Percentiles rank a stretch among this genome's conserved stretches.
These are phyloP conservation scores for Tetrastigma voinierianum DNA, from an alignment of 164 flowering plant species.

Conservation along the genomic window DNA sequence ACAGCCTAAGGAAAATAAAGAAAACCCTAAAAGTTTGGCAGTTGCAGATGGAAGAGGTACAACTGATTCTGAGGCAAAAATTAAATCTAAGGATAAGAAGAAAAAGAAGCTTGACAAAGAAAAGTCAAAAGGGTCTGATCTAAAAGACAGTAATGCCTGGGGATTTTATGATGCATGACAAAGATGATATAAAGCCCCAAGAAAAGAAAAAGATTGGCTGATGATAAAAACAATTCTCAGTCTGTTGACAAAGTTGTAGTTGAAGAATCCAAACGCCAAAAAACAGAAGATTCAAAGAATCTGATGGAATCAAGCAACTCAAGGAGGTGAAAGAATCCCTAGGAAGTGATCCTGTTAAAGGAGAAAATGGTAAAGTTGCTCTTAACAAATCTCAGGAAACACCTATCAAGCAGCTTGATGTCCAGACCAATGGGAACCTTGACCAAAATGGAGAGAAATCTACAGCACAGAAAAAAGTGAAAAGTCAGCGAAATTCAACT, in stretches of 20 bases:
- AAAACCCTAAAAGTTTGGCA: constrained; percentile 12
- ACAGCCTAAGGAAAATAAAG: constrained; percentile 10
- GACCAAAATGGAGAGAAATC: constrained; percentile 26
- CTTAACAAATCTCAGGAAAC: constrained; percentile 3
- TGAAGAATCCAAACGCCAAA: constrained; percentile 40
- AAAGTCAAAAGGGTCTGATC: constrained; percentile 10
- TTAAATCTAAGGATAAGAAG: constrained; percentile 32
- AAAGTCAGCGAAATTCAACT: constrained; percentile 41
- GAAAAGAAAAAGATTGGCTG: constrained; percentile 56
- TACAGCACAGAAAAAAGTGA: constrained; percentile 18
- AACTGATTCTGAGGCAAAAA: constrained; percentile 5
- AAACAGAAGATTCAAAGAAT: constrained; percentile 31
- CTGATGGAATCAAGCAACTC: constrained; percentile 11
- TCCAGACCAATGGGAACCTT: constrained; percentile 19
- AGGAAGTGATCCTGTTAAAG: constrained; percentile 18
- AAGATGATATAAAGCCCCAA: constrained; percentile 39
- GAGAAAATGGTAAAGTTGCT: constrained; percentile 15
- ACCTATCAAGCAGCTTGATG: constrained; percentile 15
- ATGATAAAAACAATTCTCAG: constrained; percentile 35
- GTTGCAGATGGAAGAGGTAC: neutral
- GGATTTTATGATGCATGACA: constrained; percentile 10
- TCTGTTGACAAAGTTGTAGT: constrained; percentile 17
- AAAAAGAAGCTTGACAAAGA: constrained; percentile 27
- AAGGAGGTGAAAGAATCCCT: neutral
- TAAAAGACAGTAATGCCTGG: constrained; percentile 11